These are phyloP conservation scores for Rhizophlyctis rosea DNA, from an alignment of 192 early-diverging fungal genomes.

Conservation along the genomic window DNA sequence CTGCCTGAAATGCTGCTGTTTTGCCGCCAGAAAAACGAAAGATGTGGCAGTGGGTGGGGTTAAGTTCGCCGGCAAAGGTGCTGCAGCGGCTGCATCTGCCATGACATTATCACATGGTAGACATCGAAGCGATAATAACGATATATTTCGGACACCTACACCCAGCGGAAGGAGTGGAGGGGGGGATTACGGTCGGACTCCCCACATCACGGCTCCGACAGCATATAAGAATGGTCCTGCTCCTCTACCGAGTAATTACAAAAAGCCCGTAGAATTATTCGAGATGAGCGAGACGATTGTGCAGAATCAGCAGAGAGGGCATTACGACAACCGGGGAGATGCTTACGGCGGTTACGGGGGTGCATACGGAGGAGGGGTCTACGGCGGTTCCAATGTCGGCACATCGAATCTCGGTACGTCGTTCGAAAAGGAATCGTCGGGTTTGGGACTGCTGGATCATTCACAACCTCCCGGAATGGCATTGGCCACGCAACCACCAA, in stretches of 20 bases:
- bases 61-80: not conserved
- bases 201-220: not conserved
- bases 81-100: not conserved
- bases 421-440: too few species aligned
- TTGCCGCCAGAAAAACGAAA: not conserved
- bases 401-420: too few species aligned
- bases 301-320: too few species aligned
- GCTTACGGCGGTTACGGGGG: too few species aligned
- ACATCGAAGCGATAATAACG: not conserved
- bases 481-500: too few species aligned
- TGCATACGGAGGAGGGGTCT: too few species aligned
- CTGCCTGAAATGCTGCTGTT: not conserved
- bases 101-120: not conserved
- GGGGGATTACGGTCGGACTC: not conserved
- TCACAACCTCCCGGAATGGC: too few species aligned
- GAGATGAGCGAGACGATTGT: conserved; percentile 5
- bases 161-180: not conserved
- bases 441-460: too few species aligned
- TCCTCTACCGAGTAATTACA: conserved; percentile 10
- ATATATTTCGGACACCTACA: not conserved
- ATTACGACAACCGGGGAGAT: too few species aligned
- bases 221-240: conserved; percentile 5
- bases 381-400: too few species aligned
- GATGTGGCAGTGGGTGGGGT: too few species aligned
- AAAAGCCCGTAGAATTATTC: conserved; percentile 2